A percentile compares a stretch with the other conserved stretches of the same genome.
Conservation (phyloP, 202 grass and related monocot genomes). For the Musa balbisiana region DNA sequence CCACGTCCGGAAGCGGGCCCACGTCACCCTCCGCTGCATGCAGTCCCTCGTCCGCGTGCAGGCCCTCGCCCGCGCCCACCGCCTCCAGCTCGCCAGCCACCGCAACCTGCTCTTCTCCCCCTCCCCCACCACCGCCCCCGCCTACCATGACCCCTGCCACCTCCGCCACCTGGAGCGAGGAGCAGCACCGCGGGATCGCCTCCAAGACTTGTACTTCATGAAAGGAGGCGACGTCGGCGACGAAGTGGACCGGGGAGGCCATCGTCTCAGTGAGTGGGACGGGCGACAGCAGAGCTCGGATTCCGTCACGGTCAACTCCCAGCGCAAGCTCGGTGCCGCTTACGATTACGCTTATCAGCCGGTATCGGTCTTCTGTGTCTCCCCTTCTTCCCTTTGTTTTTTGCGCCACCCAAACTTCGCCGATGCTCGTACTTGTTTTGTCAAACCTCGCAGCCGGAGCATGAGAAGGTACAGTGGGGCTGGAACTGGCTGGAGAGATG, state of each 20-base stretch:
- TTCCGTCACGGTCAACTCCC: slow-evolving; percentile 20
- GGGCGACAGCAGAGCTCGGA: slow-evolving; percentile 40
- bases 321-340: slow-evolving; percentile 42
- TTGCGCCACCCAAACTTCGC: too few relatives aligned
- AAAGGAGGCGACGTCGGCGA: slow-evolving; percentile 12
- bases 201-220: neutral
- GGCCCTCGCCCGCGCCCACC: slow-evolving; percentile 43
- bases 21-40: slow-evolving; percentile 76
- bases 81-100: slow-evolving; percentile 16
- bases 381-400: too few relatives aligned
- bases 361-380: too few relatives aligned
- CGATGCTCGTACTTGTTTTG: too few relatives aligned
- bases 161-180: neutral
- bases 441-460: neutral
- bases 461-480: slow-evolving; percentile 37
- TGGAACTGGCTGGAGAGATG: slow-evolving; percentile 62
- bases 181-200: neutral
- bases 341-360: slow-evolving; percentile 57
- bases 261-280: slow-evolving; percentile 29
- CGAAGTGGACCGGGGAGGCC: neutral
- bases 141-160: neutral
- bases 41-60: slow-evolving; percentile 80
- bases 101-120: slow-evolving; percentile 1
- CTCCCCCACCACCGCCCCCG: neutral
- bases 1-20: slow-evolving; percentile 77